phyloP scores from a whole-genome alignment of 768 basidiomycete genomes.

The Amyloporia xantha region DNA sequence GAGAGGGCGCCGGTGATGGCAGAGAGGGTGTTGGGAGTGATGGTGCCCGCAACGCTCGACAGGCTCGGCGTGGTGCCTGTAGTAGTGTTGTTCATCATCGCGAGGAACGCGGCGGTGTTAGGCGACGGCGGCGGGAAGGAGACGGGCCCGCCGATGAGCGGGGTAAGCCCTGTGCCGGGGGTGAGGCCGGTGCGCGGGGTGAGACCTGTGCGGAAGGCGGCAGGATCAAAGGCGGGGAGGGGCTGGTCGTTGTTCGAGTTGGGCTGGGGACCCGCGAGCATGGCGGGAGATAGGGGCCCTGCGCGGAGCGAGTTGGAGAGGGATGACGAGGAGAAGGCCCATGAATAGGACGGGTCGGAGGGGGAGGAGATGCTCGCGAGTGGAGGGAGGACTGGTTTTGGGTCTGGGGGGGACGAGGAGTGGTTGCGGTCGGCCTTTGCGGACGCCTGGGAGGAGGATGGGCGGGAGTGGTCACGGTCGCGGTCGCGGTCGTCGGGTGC shows the following conservation, averaged over 20 bases:
- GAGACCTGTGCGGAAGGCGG: slow-evolving; percentile 76
- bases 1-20: slow-evolving; percentile 75
- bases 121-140: slow-evolving; percentile 82
- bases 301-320: slow-evolving; percentile 77
- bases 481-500: slow-evolving; percentile 26
- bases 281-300: slow-evolving; percentile 92
- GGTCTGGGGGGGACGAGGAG: slow-evolving; percentile 23
- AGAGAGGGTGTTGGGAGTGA: slow-evolving; percentile 65
- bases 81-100: slow-evolving; percentile 70
- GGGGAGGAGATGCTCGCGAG: slow-evolving; percentile 74
- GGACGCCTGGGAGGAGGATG: slow-evolving; percentile 18
- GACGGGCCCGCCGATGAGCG: slow-evolving; percentile 45
- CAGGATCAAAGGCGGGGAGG: slow-evolving; percentile 56
- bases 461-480: slow-evolving; percentile 14
- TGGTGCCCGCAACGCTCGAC: slow-evolving; percentile 33
- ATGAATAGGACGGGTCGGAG: slow-evolving; percentile 45
- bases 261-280: slow-evolving; percentile 81
- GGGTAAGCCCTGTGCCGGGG: slow-evolving; percentile 79
- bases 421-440: slow-evolving; percentile 17
- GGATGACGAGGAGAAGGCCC: slow-evolving; percentile 55
- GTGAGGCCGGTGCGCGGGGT: slow-evolving; percentile 84
- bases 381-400: slow-evolving; percentile 77
- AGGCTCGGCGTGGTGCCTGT: slow-evolving; percentile 16
- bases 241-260: slow-evolving; percentile 31
- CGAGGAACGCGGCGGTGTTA: slow-evolving; percentile 87